phyloP scores from a whole-genome alignment of 257 asterid species.

The Solanum paucissectum region DNA sequence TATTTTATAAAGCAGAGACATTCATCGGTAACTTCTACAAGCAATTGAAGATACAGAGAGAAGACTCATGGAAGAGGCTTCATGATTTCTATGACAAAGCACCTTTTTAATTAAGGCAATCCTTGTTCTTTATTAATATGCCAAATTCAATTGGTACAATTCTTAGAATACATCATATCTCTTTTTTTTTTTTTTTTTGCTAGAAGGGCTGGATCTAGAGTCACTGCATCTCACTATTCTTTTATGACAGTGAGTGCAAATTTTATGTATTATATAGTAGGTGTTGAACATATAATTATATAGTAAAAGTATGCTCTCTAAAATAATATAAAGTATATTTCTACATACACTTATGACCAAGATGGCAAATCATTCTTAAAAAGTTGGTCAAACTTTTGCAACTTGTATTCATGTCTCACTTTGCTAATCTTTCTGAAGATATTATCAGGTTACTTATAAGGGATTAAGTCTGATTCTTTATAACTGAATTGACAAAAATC shows the following conservation, averaged over 20 bases:
- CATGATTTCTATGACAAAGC: constrained; percentile 18
- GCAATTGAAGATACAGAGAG: constrained; percentile 58
- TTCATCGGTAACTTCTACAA: constrained; percentile 55
- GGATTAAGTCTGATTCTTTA: not conserved
- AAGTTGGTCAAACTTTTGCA: not conserved
- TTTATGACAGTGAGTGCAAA: not conserved
- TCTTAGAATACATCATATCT: not conserved
- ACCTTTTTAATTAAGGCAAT: not conserved
- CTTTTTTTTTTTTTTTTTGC: not conserved
- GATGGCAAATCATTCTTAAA: not conserved
- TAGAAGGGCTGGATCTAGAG: not conserved
- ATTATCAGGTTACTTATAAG: not conserved
- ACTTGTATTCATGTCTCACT: not conserved
- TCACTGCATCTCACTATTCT: not conserved
- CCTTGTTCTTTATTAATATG: not conserved
- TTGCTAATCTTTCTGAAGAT: not conserved
- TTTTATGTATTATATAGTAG: not conserved
- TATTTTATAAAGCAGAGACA: constrained; percentile 45
- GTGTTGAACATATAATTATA: not conserved
- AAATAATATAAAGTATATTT: not conserved
- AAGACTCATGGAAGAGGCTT: constrained; percentile 35
- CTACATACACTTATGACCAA: not conserved
- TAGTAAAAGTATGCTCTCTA: not conserved
- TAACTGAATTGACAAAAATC: not conserved
- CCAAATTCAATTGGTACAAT: not conserved